Evolutionary conservation across 176 grass and related monocot species (phyloP).

Genomic region (Lolium perenne): DNA sequence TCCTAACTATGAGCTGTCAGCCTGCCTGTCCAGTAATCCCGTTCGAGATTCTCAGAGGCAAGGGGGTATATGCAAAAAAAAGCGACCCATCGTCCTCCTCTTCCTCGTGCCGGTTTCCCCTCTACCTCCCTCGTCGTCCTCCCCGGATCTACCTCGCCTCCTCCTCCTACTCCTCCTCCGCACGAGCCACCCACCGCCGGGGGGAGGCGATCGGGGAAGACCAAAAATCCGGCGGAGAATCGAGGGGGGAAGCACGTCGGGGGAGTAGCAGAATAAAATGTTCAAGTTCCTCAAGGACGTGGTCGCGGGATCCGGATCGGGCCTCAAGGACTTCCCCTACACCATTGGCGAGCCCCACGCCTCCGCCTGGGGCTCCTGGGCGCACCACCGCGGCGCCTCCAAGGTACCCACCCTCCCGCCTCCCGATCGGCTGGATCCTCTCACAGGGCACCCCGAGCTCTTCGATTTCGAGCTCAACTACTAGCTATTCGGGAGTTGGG

Average conservation of each 20-base stretch:
- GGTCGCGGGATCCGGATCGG: slow-evolving; percentile 95
- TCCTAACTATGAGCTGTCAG: too few relatives aligned
- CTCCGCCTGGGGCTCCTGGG: slow-evolving; percentile 92
- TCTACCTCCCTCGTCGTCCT: slow-evolving; percentile 32
- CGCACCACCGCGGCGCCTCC: slow-evolving; percentile 82
- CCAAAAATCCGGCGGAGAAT: not conserved
- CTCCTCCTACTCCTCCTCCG: slow-evolving; percentile 28
- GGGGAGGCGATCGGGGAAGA: slow-evolving; percentile 34
- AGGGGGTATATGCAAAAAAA: slow-evolving; percentile 45
- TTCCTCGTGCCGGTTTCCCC: slow-evolving; percentile 36
- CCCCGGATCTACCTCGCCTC: slow-evolving; percentile 59
- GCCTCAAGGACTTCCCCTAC: slow-evolving; percentile 96
- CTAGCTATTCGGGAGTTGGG: not conserved
- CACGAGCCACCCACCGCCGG: slow-evolving; percentile 29
- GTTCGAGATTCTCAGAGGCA: slow-evolving; percentile 5
- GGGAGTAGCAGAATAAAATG: slow-evolving; percentile 55
- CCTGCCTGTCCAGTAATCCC: not conserved
- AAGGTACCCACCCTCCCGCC: slow-evolving; percentile 56
- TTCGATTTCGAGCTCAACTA: not conserved
- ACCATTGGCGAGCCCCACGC: slow-evolving; percentile 87
- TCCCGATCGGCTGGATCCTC: slow-evolving; percentile 27
- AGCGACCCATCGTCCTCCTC: not conserved
- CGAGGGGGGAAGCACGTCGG: slow-evolving; percentile 13
- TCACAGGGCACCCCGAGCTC: not conserved
- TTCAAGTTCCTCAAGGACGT: slow-evolving; percentile 98